Conservation (phyloP, 2,329 filamentous ascomycete genomes). For the Sphaerostilbella broomeana region DNA sequence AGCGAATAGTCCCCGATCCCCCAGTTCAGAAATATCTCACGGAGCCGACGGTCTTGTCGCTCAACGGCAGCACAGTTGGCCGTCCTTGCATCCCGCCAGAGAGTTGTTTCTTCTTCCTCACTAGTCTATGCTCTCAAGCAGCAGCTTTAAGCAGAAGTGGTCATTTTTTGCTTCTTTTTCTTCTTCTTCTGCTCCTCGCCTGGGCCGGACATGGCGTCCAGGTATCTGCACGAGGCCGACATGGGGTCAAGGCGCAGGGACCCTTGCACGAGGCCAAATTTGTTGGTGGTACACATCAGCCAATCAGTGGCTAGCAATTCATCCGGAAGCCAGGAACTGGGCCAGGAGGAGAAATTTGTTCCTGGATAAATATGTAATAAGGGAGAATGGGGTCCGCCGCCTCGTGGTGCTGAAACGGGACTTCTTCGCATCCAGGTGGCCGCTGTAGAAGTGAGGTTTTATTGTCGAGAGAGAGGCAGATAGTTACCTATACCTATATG, state of each 20-base stretch:
- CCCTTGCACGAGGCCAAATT: constrained; percentile 11
- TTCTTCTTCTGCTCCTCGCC: not conserved
- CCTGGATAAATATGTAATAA: constrained; percentile 1
- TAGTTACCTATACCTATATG: no score
- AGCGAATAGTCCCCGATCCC: no score
- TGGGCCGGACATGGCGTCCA: constrained; percentile 2
- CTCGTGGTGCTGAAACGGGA: no score
- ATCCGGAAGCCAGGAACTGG: constrained; percentile 3
- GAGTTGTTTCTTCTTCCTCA: constrained; percentile 3
- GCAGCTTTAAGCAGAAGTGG: constrained; percentile 2
- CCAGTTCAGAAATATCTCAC: no score
- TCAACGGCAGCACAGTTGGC: no score
- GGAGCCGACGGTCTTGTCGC: no score
- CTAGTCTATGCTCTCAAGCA: constrained; percentile 1
- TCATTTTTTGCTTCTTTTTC: constrained; percentile 3
- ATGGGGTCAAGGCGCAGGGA: constrained; percentile 3
- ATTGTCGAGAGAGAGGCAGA: no score
- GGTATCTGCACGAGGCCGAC: constrained; percentile 11
- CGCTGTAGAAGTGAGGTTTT: no score
- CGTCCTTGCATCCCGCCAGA: no score
- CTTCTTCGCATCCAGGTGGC: no score
- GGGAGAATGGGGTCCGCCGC: constrained; percentile 9
- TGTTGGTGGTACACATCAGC: constrained; percentile 3
- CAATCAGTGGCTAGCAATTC: constrained; percentile 12
- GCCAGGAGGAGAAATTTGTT: constrained; percentile 11